Conservation (phyloP, 257 asterid genomes). For the Salvia hispanica region DNA sequence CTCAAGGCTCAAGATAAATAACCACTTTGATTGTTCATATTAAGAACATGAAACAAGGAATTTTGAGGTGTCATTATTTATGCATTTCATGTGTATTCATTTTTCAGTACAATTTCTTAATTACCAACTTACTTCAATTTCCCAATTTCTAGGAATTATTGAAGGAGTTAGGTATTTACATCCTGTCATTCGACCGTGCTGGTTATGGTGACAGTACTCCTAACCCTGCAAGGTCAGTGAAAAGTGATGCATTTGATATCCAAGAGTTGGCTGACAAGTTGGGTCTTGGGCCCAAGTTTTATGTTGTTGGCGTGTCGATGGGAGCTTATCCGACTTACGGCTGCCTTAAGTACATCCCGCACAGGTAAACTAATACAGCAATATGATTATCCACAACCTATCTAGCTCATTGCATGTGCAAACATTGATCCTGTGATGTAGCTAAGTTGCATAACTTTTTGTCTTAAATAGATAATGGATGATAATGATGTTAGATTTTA, state of each 20-base stretch:
- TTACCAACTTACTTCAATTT: background rate
- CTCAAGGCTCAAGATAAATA: background rate
- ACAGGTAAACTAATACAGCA: slow-evolving; percentile 49
- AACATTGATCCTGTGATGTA: background rate
- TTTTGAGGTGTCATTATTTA: background rate
- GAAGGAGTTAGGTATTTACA: slow-evolving; percentile 55
- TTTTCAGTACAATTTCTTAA: background rate
- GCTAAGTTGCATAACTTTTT: background rate
- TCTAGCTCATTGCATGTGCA: slow-evolving; percentile 2
- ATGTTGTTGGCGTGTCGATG: slow-evolving; percentile 67
- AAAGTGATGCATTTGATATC: slow-evolving; percentile 81
- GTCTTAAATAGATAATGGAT: background rate
- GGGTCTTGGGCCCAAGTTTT: slow-evolving; percentile 69
- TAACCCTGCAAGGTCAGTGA: slow-evolving; percentile 65
- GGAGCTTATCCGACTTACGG: slow-evolving; percentile 73
- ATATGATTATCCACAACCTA: background rate
- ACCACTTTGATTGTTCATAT: background rate
- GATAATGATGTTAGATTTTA: background rate
- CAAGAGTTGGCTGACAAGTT: slow-evolving; percentile 79
- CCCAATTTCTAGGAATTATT: slow-evolving; percentile 55
- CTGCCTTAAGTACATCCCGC: slow-evolving; percentile 75
- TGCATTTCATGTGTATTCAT: background rate
- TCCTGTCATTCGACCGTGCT: slow-evolving; percentile 78
- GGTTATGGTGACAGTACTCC: slow-evolving; percentile 97
- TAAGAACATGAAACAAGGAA: background rate